phyloP scores from a whole-genome alignment of 116 monocot genomes.

The Phalaenopsis hybrid region DNA sequence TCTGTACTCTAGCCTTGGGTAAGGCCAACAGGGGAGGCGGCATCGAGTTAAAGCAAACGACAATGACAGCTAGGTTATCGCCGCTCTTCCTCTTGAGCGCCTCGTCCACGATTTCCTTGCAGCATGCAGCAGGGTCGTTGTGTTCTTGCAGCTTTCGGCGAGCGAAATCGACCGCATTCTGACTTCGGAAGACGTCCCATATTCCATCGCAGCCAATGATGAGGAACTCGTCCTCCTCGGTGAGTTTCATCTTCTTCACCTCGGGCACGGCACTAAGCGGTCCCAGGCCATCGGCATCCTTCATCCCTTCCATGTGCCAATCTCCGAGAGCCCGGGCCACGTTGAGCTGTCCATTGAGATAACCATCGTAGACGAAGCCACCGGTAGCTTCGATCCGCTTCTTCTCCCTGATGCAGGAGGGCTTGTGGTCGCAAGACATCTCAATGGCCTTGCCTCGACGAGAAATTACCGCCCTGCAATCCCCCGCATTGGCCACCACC shows the following conservation, averaged over 20 bases:
- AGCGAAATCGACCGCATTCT: slow-evolving; percentile 72
- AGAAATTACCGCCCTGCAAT: slow-evolving; percentile 71
- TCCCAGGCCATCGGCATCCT: slow-evolving; percentile 26
- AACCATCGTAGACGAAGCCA: slow-evolving; percentile 66
- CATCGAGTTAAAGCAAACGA: slow-evolving; percentile 46
- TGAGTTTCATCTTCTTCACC: slow-evolving; percentile 38
- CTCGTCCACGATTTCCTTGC: slow-evolving; percentile 56
- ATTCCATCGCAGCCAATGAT: slow-evolving; percentile 79
- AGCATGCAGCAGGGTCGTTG: slow-evolving; percentile 53
- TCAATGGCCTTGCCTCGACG: slow-evolving; percentile 64
- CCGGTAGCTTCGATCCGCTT: slow-evolving; percentile 60
- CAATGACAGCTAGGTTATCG: slow-evolving; percentile 55
- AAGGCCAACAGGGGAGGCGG: slow-evolving; percentile 52
- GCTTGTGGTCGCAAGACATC: slow-evolving; percentile 71
- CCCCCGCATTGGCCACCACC: slow-evolving; percentile 67
- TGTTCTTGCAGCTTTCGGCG: slow-evolving; percentile 70
- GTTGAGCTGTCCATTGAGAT: slow-evolving; percentile 73
- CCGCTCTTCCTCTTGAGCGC: slow-evolving; percentile 63
- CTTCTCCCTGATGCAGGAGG: slow-evolving; percentile 36
- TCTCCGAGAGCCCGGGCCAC: slow-evolving; percentile 74
- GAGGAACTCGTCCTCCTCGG: slow-evolving; percentile 71
- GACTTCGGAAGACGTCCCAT: slow-evolving; percentile 82
- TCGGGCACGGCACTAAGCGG: slow-evolving; percentile 77
- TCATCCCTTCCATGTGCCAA: slow-evolving; percentile 80
- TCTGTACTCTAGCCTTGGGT: slow-evolving; percentile 48